phyloP scores from a whole-genome alignment of 2,329 filamentous ascomycete species.

The Exutisphaerella laricina region DNA sequence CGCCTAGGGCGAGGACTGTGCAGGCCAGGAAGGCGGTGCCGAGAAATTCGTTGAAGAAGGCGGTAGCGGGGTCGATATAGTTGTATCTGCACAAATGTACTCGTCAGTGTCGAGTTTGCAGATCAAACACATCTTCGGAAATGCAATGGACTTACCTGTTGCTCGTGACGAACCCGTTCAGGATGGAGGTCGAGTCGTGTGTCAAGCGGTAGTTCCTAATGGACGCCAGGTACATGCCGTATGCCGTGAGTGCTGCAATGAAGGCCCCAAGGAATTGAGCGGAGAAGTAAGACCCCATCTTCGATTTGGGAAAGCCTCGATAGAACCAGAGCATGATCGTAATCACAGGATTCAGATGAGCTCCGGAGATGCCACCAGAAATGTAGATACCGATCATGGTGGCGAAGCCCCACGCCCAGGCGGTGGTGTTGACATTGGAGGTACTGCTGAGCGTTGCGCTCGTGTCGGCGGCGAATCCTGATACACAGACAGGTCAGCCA shows the following conservation, averaged over 20 bases:
- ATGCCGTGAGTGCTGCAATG: constrained; percentile 44
- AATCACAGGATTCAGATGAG: constrained; percentile 46
- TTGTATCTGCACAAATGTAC: no score
- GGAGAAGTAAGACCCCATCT: constrained; percentile 47
- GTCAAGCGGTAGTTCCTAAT: constrained; percentile 29
- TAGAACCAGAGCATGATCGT: constrained; percentile 40
- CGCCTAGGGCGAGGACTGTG: constrained; percentile 37
- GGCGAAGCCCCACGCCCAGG: constrained; percentile 48
- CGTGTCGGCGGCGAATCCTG: constrained; percentile 48
- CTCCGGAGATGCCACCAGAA: constrained; percentile 45
- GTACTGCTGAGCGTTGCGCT: constrained; percentile 35
- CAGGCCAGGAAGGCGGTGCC: constrained; percentile 39
- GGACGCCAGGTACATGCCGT: constrained; percentile 39
- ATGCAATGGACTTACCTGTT: no score
- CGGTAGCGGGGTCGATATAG: constrained; percentile 41
- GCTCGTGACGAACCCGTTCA: constrained; percentile 43
- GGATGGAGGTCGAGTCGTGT: constrained; percentile 25
- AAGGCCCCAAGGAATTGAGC: constrained; percentile 52
- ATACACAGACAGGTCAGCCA: no score
- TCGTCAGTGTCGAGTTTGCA: no score
- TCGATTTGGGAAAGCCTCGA: constrained; percentile 49
- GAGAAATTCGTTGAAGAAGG: constrained; percentile 47
- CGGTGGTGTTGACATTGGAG: constrained; percentile 40
- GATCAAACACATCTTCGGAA: no score
- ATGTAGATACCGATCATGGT: constrained; percentile 44